phyloP scores from a whole-genome alignment of 306 rosid genomes.

The Vachellia collinsii region DNA sequence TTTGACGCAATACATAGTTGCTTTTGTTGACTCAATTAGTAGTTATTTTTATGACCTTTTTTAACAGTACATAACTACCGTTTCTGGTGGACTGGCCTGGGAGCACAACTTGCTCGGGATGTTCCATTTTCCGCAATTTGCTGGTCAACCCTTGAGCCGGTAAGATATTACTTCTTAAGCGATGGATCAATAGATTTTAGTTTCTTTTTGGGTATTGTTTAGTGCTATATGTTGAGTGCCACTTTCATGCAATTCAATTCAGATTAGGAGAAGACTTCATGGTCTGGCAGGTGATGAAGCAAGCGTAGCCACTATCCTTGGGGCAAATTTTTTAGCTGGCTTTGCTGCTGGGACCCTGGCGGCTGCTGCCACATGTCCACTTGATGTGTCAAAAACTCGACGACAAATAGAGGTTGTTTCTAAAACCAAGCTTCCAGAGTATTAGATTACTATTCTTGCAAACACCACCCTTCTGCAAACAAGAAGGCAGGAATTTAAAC shows the following conservation, averaged over 20 bases:
- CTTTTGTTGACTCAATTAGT: conserved; percentile 31
- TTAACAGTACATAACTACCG: conserved; percentile 69
- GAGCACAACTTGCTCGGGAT: conserved; percentile 93
- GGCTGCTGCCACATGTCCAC: conserved; percentile 91
- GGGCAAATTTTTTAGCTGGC: conserved; percentile 87
- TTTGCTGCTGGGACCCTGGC: conserved; percentile 90
- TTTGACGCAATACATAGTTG: conserved; percentile 27
- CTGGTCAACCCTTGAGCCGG: conserved; percentile 98
- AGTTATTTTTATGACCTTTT: conserved; percentile 11
- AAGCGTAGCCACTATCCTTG: conserved; percentile 57
- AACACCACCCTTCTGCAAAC: background rate
- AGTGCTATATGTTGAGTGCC: conserved; percentile 37
- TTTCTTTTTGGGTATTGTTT: conserved; percentile 31
- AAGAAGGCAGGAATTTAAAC: conserved; percentile 23
- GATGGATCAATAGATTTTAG: background rate
- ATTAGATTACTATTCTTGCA: conserved; percentile 10
- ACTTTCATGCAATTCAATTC: conserved; percentile 29
- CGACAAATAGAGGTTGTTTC: conserved; percentile 85
- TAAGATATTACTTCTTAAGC: conserved; percentile 42
- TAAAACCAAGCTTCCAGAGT: conserved; percentile 29
- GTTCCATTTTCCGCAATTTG: conserved; percentile 97
- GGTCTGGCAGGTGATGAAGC: conserved; percentile 67
- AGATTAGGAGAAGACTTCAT: conserved; percentile 73
- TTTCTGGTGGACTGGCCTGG: conserved; percentile 95
- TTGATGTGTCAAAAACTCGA: conserved; percentile 92